Percentiles rank a stretch among this genome's conserved stretches.
Evolutionary conservation across 2,329 filamentous ascomycete species (phyloP).

Genomic region (Davidsoniella australis): DNA sequence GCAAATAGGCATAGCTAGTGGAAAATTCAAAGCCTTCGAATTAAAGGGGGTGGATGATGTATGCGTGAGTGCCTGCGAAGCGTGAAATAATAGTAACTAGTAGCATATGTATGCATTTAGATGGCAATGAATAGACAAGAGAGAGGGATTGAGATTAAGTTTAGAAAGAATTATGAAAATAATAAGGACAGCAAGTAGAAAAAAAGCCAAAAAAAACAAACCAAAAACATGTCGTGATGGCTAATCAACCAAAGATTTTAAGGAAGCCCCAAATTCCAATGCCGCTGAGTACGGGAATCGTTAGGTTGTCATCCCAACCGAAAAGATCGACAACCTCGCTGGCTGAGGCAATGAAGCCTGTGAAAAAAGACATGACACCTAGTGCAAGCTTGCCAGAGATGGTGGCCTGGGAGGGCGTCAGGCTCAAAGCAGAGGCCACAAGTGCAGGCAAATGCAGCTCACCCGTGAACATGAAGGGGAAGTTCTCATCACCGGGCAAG

Average conservation of each 20-base stretch:
- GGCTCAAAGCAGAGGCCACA: conserved; percentile 41
- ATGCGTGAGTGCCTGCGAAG: too few relatives aligned
- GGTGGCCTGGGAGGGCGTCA: conserved; percentile 39
- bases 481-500: conserved; percentile 49
- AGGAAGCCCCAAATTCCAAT: conserved; percentile 82
- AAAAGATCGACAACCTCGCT: conserved; percentile 87
- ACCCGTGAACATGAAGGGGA: conserved; percentile 69
- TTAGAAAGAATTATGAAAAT: too few relatives aligned
- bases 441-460: conserved; percentile 49
- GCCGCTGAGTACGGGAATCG: conserved; percentile 82
- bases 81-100: too few relatives aligned
- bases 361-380: conserved; percentile 65
- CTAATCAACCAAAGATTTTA: conserved; percentile 54
- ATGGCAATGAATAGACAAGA: too few relatives aligned
- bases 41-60: too few relatives aligned
- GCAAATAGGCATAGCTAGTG: too few relatives aligned
- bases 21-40: too few relatives aligned
- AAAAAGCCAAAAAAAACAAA: neutral
- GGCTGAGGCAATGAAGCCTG: conserved; percentile 72
- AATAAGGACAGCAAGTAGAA: too few relatives aligned
- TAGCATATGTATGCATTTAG: too few relatives aligned
- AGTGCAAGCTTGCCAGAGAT: conserved; percentile 59
- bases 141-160: too few relatives aligned
- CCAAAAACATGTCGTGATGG: neutral
- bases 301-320: conserved; percentile 93